A percentile compares a stretch with the other conserved stretches of the same genome.
phyloP scores from a whole-genome alignment of 306 rosid species.

The Geum urbanum region DNA sequence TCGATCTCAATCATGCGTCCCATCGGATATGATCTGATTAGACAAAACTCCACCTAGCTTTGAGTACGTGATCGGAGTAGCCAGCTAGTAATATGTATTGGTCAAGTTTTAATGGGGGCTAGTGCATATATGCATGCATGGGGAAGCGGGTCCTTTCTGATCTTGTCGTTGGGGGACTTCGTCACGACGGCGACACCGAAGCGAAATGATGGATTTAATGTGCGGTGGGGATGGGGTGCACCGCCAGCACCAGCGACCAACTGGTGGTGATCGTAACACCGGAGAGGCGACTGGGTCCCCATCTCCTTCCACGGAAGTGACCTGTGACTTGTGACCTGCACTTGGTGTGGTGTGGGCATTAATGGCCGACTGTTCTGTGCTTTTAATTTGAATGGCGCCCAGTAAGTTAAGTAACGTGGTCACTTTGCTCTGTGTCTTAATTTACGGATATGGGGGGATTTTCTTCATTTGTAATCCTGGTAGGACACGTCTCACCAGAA shows the following conservation, averaged over 20 bases:
- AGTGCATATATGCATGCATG: slow-evolving; percentile 14
- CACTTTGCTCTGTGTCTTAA: not conserved
- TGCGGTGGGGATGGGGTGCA: not conserved
- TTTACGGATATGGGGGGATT: not conserved
- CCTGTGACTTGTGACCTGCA: slow-evolving; percentile 8
- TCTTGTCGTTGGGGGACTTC: too few relatives aligned
- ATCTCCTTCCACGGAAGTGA: not conserved
- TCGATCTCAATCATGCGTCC: not conserved
- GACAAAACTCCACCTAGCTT: too few relatives aligned
- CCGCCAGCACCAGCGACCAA: slow-evolving; percentile 2
- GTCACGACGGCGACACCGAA: slow-evolving; percentile 20
- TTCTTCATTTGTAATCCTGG: not conserved
- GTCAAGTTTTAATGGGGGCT: too few relatives aligned
- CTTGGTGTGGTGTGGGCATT: not conserved
- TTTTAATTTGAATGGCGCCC: too few relatives aligned
- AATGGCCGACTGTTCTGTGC: too few relatives aligned
- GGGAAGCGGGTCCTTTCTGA: too few relatives aligned
- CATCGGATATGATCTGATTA: too few relatives aligned
- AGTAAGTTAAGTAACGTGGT: too few relatives aligned
- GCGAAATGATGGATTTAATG: slow-evolving; percentile 7
- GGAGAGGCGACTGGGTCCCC: too few relatives aligned
- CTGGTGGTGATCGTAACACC: not conserved
- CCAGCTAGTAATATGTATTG: too few relatives aligned
- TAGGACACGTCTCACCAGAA: not conserved
- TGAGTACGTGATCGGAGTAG: too few relatives aligned